A percentile compares a stretch with the other conserved stretches of the same genome.
These are phyloP conservation scores for Termitomyces sp. DNA, from an alignment of 768 basidiomycete species.

Conservation along the genomic window DNA sequence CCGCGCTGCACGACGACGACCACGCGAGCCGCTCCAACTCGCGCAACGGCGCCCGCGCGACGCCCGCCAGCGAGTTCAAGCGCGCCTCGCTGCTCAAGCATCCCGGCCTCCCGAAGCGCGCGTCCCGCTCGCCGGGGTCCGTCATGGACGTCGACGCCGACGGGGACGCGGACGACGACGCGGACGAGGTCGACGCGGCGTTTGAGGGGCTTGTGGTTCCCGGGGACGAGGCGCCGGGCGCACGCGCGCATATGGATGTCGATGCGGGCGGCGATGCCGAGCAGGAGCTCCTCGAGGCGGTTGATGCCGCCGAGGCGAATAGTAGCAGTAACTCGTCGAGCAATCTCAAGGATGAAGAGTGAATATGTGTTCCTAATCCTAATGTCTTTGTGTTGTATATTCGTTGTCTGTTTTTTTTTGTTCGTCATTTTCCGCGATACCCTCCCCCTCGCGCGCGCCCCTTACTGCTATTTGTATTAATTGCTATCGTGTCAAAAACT, in stretches of 20 bases:
- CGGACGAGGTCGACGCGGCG: conserved; percentile 26
- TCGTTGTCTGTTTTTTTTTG: neutral
- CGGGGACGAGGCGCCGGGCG: conserved; percentile 7
- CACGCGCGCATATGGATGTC: conserved; percentile 2
- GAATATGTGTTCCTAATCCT: neutral
- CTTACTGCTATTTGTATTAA: neutral
- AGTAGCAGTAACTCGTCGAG: conserved; percentile 23
- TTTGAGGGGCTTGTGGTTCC: conserved; percentile 16
- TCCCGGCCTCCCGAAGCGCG: conserved; percentile 13
- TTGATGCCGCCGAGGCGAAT: conserved; percentile 42
- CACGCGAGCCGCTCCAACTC: conserved; percentile 6
- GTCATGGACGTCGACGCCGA: conserved; percentile 25
- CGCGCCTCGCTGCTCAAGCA: conserved; percentile 7
- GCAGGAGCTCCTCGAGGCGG: conserved; percentile 44
- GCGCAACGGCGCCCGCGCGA: conserved; percentile 6
- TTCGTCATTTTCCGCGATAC: neutral
- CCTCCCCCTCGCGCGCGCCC: neutral
- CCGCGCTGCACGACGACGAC: neutral
- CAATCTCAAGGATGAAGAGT: conserved; percentile 18
- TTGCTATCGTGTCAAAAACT: neutral
- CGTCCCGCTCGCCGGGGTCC: conserved; percentile 5
- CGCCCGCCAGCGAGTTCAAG: neutral
- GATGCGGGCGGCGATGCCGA: conserved; percentile 31
- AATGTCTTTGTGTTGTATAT: neutral
- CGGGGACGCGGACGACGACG: conserved; percentile 26